Evolutionary conservation across 2,329 filamentous ascomycete species (phyloP).

Genomic region (Diaporthe humulicola): DNA sequence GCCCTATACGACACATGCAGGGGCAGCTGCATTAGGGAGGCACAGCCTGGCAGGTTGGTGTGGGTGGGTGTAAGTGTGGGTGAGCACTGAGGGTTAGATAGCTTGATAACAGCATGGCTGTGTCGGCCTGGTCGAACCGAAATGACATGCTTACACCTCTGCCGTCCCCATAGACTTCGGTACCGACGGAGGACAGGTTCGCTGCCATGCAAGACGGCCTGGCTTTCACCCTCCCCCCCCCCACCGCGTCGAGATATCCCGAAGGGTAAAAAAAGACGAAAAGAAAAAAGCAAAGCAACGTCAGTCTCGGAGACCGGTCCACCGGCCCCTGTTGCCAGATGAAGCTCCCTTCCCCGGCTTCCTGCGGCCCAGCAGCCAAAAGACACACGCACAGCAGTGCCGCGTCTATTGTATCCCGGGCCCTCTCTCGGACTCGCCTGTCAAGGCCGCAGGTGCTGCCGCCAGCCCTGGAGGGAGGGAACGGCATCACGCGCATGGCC

Average conservation of each 20-base stretch:
- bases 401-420: no score
- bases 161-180: background rate
- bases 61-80: background rate
- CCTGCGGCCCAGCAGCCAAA: background rate
- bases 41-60: background rate
- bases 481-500: conserved; percentile 5
- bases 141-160: conserved; percentile 26
- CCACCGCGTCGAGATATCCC: conserved; percentile 15
- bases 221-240: background rate
- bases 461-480: background rate
- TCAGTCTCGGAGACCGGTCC: conserved; percentile 20
- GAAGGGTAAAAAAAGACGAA: background rate
- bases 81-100: background rate
- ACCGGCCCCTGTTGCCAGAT: conserved; percentile 22
- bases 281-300: background rate
- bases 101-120: no score
- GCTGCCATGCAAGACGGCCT: background rate
- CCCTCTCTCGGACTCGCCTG: conserved; percentile 23
- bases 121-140: conserved; percentile 10
- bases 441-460: conserved; percentile 13
- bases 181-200: background rate
- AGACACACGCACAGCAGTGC: no score
- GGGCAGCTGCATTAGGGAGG: conserved; percentile 19
- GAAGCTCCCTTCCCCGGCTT: conserved; percentile 6
- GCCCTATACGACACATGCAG: conserved; percentile 5